These are phyloP conservation scores for Akanthomyces lecanii DNA, from an alignment of 2,329 filamentous ascomycete species.

Conservation along the genomic window DNA sequence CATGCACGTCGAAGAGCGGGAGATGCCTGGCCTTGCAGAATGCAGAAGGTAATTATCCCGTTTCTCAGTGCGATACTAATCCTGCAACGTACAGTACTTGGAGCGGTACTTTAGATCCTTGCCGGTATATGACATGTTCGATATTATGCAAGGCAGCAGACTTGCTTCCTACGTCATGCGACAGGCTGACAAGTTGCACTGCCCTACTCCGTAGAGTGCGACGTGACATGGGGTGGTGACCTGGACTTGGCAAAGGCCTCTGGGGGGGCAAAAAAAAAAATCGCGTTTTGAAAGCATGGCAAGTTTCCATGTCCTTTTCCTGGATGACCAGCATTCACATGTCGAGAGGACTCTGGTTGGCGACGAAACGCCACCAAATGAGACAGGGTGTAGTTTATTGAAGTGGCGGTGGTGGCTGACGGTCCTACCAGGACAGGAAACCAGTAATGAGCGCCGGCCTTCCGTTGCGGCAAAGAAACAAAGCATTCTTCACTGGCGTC, in stretches of 20 bases:
- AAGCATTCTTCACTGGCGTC: not conserved
- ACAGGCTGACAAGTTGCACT: constrained; percentile 6
- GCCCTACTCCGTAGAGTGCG: not conserved
- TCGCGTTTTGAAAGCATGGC: not conserved
- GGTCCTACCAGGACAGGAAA: not conserved
- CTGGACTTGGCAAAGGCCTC: not conserved
- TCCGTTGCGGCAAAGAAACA: not conserved
- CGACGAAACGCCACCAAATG: constrained; percentile 1
- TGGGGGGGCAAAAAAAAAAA: not conserved
- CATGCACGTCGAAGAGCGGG: not conserved
- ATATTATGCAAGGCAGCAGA: not conserved
- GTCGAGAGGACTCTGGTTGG: not conserved
- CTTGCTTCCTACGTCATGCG: constrained; percentile 3
- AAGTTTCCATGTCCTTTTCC: not conserved
- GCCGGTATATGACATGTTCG: too few species aligned
- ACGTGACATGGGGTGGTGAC: constrained; percentile 12
- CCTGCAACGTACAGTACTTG: too few species aligned
- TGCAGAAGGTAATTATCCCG: not conserved
- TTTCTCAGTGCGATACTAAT: too few species aligned
- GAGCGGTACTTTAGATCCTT: too few species aligned
- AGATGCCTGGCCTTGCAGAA: not conserved
- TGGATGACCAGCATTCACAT: not conserved
- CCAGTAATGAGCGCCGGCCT: too few species aligned
- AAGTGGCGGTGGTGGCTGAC: constrained; percentile 1
- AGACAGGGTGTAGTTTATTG: not conserved